Conservation (phyloP, 345 rosid species). For the Lenwebbia sp. region DNA sequence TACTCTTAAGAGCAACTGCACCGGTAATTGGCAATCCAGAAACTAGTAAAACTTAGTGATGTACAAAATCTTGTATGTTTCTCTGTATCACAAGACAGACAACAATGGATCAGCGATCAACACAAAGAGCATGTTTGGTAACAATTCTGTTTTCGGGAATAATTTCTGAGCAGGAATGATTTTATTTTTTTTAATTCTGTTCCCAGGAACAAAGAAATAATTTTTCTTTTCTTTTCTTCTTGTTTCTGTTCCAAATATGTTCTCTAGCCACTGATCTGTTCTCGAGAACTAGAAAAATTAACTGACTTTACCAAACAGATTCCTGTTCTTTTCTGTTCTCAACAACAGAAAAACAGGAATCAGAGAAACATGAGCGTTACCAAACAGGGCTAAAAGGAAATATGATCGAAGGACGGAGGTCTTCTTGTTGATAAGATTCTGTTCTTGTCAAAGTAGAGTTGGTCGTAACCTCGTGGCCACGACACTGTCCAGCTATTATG, state of each 20-base stretch:
- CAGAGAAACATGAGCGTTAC: too few relatives aligned
- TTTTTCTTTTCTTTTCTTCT: too few relatives aligned
- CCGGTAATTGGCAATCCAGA: conserved; percentile 69
- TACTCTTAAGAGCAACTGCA: conserved; percentile 58
- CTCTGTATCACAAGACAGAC: conserved; percentile 35
- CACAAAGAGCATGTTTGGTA: background rate
- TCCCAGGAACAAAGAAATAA: too few relatives aligned
- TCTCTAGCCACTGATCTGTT: too few relatives aligned
- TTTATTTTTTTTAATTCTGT: too few relatives aligned
- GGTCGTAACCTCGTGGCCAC: background rate
- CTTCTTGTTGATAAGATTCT: background rate
- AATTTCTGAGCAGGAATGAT: too few relatives aligned
- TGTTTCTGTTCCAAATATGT: too few relatives aligned
- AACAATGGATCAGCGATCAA: background rate
- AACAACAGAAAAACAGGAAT: too few relatives aligned
- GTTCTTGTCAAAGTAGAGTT: background rate
- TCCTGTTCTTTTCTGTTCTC: too few relatives aligned
- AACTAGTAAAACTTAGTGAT: conserved; percentile 63
- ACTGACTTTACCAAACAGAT: too few relatives aligned
- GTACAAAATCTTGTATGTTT: conserved; percentile 75
- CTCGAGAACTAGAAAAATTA: too few relatives aligned
- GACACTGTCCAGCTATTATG: background rate
- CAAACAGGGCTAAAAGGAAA: background rate
- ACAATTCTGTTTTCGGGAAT: too few relatives aligned
- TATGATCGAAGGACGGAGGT: background rate